phyloP scores from a whole-genome alignment of 1,284 basidiomycete genomes.

The Rhodotorula sp. region DNA sequence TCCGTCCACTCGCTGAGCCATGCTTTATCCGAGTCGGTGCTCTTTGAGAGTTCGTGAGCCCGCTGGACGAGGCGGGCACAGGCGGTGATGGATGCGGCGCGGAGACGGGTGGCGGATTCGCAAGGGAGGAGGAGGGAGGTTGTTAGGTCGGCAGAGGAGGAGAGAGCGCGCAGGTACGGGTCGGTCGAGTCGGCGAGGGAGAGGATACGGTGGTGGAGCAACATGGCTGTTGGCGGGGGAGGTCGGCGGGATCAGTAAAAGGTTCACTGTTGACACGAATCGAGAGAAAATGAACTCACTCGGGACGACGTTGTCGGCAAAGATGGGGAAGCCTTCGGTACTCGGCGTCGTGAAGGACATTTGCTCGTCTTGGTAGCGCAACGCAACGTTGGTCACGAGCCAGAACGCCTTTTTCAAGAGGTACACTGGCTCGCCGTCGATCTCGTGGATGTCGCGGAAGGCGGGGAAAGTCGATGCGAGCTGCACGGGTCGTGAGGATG shows the following conservation, averaged over 20 bases:
- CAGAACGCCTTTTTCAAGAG: constrained; percentile 86
- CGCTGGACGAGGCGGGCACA: constrained; percentile 64
- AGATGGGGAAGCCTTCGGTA: constrained; percentile 65
- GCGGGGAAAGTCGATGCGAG: constrained; percentile 70
- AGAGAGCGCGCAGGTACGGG: background rate
- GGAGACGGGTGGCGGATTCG: constrained; percentile 61
- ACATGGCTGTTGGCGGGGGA: constrained; percentile 8
- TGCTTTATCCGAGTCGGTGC: constrained; percentile 36
- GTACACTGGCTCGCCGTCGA: constrained; percentile 65
- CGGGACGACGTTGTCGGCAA: constrained; percentile 81
- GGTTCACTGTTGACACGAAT: background rate
- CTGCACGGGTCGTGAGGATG: constrained; percentile 49
- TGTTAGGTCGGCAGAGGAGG: background rate
- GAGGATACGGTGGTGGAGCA: constrained; percentile 23
- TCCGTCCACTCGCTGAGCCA: constrained; percentile 35
- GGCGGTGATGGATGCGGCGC: constrained; percentile 74
- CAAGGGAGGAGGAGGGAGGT: background rate
- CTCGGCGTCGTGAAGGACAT: constrained; percentile 54
- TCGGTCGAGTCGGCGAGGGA: background rate
- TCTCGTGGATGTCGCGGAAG: constrained; percentile 67
- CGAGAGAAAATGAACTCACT: constrained; percentile 11
- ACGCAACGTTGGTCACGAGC: constrained; percentile 65
- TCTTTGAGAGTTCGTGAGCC: constrained; percentile 53
- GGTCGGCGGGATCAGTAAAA: background rate
- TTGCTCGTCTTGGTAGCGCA: constrained; percentile 60